These are phyloP conservation scores for Linum tenue DNA, from an alignment of 345 rosid genomes.

Conservation along the genomic window DNA sequence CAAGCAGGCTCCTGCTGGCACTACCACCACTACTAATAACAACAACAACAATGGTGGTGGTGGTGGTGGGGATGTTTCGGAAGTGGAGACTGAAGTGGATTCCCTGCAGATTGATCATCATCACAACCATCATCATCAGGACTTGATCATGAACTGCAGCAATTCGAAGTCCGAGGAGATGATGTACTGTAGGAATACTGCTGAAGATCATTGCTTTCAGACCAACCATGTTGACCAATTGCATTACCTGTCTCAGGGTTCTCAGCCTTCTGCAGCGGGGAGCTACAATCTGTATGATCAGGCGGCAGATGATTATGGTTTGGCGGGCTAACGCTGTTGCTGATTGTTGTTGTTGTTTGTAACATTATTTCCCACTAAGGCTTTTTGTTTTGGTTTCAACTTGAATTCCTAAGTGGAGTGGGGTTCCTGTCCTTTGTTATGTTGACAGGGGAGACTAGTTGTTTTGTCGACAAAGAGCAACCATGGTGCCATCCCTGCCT, in stretches of 20 bases:
- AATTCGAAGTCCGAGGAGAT: no score
- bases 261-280: neutral
- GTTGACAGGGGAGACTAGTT: no score
- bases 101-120: conserved; percentile 15
- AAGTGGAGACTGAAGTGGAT: conserved; percentile 81
- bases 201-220: neutral
- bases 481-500: no score
- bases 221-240: neutral
- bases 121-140: no score
- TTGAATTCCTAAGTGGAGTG: no score
- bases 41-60: neutral
- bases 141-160: no score
- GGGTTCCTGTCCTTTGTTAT: no score
- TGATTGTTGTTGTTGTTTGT: neutral
- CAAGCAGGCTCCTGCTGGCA: conserved; percentile 62
- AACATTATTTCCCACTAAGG: no score
- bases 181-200: neutral
- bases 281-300: neutral
- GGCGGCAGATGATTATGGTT: neutral
- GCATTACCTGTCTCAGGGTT: neutral
- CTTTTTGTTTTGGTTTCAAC: no score
- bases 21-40: conserved; percentile 36
- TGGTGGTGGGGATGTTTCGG: conserved; percentile 38
- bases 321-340: neutral
- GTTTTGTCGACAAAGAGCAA: no score